These are phyloP conservation scores for Allium sativum DNA, from an alignment of 106 monocot genomes.

Conservation along the genomic window DNA sequence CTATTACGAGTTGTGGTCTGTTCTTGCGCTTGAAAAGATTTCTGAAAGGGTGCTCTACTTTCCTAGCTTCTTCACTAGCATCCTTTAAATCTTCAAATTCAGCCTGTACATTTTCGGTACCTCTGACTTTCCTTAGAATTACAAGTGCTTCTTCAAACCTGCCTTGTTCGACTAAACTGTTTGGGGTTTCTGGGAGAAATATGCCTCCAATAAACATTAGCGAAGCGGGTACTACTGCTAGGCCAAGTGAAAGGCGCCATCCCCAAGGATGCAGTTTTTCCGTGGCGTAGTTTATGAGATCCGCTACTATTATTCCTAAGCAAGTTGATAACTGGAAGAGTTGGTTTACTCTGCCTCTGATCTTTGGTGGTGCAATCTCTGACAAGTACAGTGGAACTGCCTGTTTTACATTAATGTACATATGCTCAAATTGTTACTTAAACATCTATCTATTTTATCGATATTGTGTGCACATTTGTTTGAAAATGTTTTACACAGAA, in stretches of 20 bases:
- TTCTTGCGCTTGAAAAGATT: constrained; percentile 32
- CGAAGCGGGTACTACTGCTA: constrained; percentile 38
- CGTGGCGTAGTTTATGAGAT: constrained; percentile 59
- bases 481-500: no score
- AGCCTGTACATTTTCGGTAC: constrained; percentile 26
- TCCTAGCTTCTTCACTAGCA: constrained; percentile 30
- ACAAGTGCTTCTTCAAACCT: constrained; percentile 28
- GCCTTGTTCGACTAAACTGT: constrained; percentile 47
- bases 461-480: no score
- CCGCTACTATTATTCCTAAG: constrained; percentile 40
- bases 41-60: constrained; percentile 43
- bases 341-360: constrained; percentile 53
- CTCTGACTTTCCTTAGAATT: constrained; percentile 27
- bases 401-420: constrained; percentile 15
- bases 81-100: constrained; percentile 44
- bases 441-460: no score
- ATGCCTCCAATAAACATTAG: constrained; percentile 45
- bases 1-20: constrained; percentile 38
- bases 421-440: no score
- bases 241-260: constrained; percentile 58
- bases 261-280: constrained; percentile 58
- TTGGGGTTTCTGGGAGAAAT: constrained; percentile 45
- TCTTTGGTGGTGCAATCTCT: constrained; percentile 49
- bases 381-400: constrained; percentile 67
- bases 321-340: constrained; percentile 50